These are phyloP conservation scores for Microsporum ferrugineum DNA, from an alignment of 2,329 filamentous ascomycete genomes.

Conservation along the genomic window DNA sequence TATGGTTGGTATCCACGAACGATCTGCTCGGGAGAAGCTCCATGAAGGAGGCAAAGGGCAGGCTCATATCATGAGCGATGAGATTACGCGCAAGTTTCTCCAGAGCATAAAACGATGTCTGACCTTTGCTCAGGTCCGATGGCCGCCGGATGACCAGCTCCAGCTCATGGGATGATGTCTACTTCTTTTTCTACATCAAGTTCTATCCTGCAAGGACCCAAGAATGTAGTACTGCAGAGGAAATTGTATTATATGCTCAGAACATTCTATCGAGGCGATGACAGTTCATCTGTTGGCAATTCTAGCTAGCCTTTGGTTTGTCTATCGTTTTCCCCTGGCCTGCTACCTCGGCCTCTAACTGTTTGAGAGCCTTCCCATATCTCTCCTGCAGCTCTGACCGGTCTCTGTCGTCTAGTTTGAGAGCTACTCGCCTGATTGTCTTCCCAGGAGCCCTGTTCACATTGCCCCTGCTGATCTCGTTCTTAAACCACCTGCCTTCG, in stretches of 20 bases:
- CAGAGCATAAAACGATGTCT: constrained; percentile 96
- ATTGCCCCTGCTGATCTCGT: constrained; percentile 53
- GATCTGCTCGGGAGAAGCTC: constrained; percentile 87
- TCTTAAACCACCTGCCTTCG: constrained; percentile 88
- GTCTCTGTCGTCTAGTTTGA: constrained; percentile 22
- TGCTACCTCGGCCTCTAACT: constrained; percentile 28
- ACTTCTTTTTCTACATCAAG: neutral
- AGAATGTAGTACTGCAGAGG: too few relatives aligned
- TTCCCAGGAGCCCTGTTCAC: constrained; percentile 24
- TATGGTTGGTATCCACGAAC: constrained; percentile 99
- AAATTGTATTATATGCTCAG: neutral
- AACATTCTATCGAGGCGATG: neutral
- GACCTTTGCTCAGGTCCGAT: constrained; percentile 91
- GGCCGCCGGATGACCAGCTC: constrained; percentile 83
- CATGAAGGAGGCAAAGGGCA: constrained; percentile 65
- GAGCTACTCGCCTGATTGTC: constrained; percentile 22
- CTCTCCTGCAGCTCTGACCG: constrained; percentile 19
- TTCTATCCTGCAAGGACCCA: neutral
- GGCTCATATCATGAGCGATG: constrained; percentile 94
- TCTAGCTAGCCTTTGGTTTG: neutral
- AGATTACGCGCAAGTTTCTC: constrained; percentile 86
- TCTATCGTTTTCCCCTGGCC: neutral
- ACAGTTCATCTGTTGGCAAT: neutral
- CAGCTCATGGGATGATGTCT: constrained; percentile 73
- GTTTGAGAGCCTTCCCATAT: constrained; percentile 27